Base-by-base conservation (phyloP, 1,139 yeast species). In the Hansenula sp. region DNA sequence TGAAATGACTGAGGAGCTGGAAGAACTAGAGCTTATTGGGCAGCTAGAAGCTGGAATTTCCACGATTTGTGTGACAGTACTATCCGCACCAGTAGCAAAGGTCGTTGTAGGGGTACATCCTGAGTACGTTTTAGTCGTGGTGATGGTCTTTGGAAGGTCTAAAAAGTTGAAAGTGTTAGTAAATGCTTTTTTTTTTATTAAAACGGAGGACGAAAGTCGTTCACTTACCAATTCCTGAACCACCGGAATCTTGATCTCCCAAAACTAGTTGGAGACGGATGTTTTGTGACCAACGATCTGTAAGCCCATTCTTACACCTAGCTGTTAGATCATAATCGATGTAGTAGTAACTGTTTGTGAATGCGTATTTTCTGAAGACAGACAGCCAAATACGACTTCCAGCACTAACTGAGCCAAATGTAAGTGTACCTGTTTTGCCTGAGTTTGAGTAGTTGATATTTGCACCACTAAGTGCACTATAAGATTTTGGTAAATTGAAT, bases 321-420 rank as follows among this genome's bases (percentile, higher is more conserved):
- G n/a, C 33, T 5, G 4, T 15, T 9, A 29, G 32, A 12, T 38
- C 31, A 31, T 30, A 38, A 13, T 5, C 29, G 13, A 32, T 12
- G 7, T 5, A 8, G 38, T 43, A 41, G 1, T 15, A 3, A 12
- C 36, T 19, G 7, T 31, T 13, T 10, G 30, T 19, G 17, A 32
- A 8, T 1, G 28, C 24, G 13, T 17, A 25, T 5, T 25, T 27
- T 17, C 40, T 38, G 35, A 47, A 49, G 12, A 30, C 29, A 5
- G 49, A 42, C 10, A 46, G 21, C 49, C 45, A 44, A 30, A 49
- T 41, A 17, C 49, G 48, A 9, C 35, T 9, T 21, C 44, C 48
- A 6, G 43, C 41, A 10, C 43, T 30, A 17, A 47, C 36, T 7
- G 31, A 29, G 15, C 45, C 48, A 24, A 49, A 47, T 3, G 16